Base-by-base conservation (phyloP, 768 basidiomycete genomes). In the Lactarius akahatsu region DNA sequence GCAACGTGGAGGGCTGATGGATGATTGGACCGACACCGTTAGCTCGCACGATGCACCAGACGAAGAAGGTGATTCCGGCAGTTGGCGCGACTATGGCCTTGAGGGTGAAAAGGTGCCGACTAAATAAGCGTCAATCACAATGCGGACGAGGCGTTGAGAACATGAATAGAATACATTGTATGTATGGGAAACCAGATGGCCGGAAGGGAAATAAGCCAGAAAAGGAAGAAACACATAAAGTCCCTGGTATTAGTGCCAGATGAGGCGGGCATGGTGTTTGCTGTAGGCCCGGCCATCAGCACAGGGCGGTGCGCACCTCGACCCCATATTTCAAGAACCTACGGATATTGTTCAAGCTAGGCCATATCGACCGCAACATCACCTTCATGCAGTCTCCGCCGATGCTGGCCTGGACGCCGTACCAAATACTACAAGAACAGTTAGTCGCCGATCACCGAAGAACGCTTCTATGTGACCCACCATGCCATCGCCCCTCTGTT, bases 161-260 rank as follows among this genome's bases (percentile, higher is more conserved):
- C 61, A 68, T 66, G 66, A 26, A 43, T 64, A 36, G 50, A 56
- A 64, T 74, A 89, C 88, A 91, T 88, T 72, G 88, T 83, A 78
- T 94, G 90, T 57, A 92, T 86, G 13, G 90, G 91, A 70, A 91
- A 88, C 88, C 88, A 92, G 70, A 92, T 87, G 20, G 87, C 86
- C 10, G 90, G 90, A 36, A 93, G 82, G 38, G 86, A 89, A 45
- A 91, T 81, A 32, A 92, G 77, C 88, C 90, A 94, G 80, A 93
- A 95, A 65, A 94, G 80, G 81, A 94, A 88, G 84, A 94, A 94
- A 70, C 85, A 86, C 78, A 91, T 78, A 70, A 88, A 90, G 77
- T 90, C 86, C 61, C 83, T 82, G n/a, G 88, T 87, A 63, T 81
- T 89, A 38, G 85, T 92, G 54, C 91, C 90, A 66, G 89, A 86